Conservation (phyloP, 75 land plant species). For the Pinus tabuliformis region DNA sequence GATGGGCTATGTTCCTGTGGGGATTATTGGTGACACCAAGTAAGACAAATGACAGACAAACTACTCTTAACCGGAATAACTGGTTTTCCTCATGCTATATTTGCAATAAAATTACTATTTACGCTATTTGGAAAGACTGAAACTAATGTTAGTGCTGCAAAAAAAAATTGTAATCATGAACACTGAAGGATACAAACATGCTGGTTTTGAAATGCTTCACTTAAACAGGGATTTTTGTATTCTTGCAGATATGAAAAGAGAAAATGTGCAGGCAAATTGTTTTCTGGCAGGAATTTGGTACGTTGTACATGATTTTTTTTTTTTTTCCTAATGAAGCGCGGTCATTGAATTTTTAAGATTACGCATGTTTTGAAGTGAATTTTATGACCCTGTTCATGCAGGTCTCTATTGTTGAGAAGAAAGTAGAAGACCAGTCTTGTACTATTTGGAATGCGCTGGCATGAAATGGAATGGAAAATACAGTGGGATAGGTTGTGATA, state of each 20-base stretch:
- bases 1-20: not conserved
- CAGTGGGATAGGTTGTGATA: constrained; percentile 17
- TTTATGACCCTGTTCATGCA: constrained; percentile 82
- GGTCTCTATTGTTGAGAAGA: constrained; percentile 38
- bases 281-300: constrained; percentile 74
- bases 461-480: constrained; percentile 13
- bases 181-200: constrained; percentile 57
- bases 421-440: constrained; percentile 25
- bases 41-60: not conserved
- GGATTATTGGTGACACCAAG: not conserved
- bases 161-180: constrained; percentile 63
- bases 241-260: constrained; percentile 41
- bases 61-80: constrained; percentile 37
- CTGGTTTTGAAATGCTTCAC: constrained; percentile 51
- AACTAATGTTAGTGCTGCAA: constrained; percentile 46
- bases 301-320: constrained; percentile 34
- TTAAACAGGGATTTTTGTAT: constrained; percentile 66
- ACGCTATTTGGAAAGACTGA: constrained; percentile 52
- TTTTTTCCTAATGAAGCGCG: constrained; percentile 12
- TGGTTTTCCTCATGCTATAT: constrained; percentile 74
- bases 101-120: constrained; percentile 50
- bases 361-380: constrained; percentile 60
- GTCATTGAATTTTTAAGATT: constrained; percentile 28
- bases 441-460: constrained; percentile 16
- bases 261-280: constrained; percentile 30